Base-by-base conservation (phyloP, 768 basidiomycete genomes). In the Dacryopinax primogenitus region DNA sequence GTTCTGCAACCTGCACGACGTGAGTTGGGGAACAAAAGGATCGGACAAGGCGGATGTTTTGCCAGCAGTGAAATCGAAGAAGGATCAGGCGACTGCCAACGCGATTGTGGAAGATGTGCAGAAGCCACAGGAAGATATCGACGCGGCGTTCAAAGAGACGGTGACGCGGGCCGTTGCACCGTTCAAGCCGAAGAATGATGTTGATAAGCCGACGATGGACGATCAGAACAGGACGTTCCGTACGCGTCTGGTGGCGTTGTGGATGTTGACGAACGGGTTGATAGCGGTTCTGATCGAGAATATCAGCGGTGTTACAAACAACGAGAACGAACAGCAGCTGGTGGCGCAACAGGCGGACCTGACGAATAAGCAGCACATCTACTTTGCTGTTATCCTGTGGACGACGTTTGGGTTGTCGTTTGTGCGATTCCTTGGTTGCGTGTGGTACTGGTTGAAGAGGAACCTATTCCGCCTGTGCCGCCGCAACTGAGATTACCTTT, bases 11-110 rank as follows among this genome's bases (percentile, higher is more conserved):
- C 78, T 96, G 75, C 67, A 68, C 62, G 66, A 87, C 83, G 87
- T 91, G 21, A 90, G 87, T 15, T 94, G 93, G 92, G 92, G 92
- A 76, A 95, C 92, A 11, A 93, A 94, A 77, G 92, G 91, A 62
- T 88, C 86, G 64, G 95, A 97, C 77, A 94, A 94, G 74, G 93
- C 87, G 1, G 94, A 96, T 71, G 86, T 86, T 2, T 79, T 97
- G 9, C 94, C 94, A 1, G 89, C 92, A 0, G 84, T 95, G 18
- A 88, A 87, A 1, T 92, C 93, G 7, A 86, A 84, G 68, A 93
- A 93, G 74, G 76, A 80, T 44, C 86, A 87, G 73, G 87, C 85
- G 65, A 81, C 83, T 1, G 90, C 87, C 37, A 83, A 82, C 2
- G 81, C 83, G 12, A 87, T 92, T 33, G 91, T 95, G 16, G 92